Evolutionary conservation across 257 asterid genomes (phyloP), one percentile per base, ranked within the genome.

Genomic region (Pogostemon cablin): DNA sequence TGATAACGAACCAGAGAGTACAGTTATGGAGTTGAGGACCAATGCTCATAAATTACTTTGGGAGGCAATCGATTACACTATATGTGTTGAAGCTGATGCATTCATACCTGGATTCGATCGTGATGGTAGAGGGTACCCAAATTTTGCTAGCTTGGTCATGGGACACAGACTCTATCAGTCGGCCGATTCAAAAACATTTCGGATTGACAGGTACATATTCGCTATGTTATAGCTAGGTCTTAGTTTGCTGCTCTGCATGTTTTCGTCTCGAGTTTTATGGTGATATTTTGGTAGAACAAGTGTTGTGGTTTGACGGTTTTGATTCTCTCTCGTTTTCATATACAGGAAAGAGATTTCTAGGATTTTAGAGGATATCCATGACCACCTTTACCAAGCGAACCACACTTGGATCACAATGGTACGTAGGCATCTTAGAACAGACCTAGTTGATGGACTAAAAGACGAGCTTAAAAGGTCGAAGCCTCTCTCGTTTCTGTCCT

Each of bases 1-100:
- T 32, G 97, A 93, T 69, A 87, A 88, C 3, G 99, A 93, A 78
- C 98, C 99, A 0, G 99, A 91, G 71, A 91, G 96, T 67, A 93
- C 98, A 0, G 96, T 93, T 12, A 84, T 84, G 81, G 99, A 93
- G 84, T 77, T 93, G 81, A 84, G 99, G 74, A 93, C 90, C 40
- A 91, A 86, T 69, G 98, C 98, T 7, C 99, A 93, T 75, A 90
- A 86, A 69, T 82, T 93, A 81, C 71, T 93, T 2, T 91, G 99
- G 99, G 99, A 93, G 70, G 99, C 99, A 0, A 84, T 93, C 4
- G 98, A 93, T 76, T 93, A 93, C 67, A 84, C 81, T 7, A 71
- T 93, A 42, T 91, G 96, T 20, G 88, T 88, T 5, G 96, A 89
- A 67, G 96, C 98, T 2, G 99, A 93, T 69, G 95, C 79, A 1